Evolutionary conservation across 1,284 basidiomycete genomes (phyloP), one percentile per base, ranked within the genome.

Genomic region (Somion occarium): DNA sequence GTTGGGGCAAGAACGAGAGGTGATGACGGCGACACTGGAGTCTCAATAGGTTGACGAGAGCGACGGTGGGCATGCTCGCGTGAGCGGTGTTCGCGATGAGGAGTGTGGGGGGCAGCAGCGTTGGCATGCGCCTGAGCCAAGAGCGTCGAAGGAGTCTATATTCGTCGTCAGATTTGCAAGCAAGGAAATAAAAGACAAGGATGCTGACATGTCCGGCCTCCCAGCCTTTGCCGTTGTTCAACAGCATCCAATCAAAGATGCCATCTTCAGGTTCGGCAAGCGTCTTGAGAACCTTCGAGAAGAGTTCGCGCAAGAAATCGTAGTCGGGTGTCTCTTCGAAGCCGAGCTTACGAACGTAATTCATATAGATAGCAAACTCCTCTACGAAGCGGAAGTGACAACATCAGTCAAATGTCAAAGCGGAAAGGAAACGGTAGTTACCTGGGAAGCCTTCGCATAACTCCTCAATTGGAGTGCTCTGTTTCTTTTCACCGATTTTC

Each of bases 261-360:
- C 30, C 30, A 34, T 34, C 30, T 59, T 99, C 96, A 37, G 82
- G 76, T 67, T 98, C 96, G 53, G 91, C 91, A 1, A 85, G 70
- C 49, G 86, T 93, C 76, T 93, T 94, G 57, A 98, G 73, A 37
- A 97, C 87, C 68, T 98, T 98, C 45, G 85, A 77, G 68, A 99
- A 98, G 30, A 99, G 76, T 60, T 98, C 96, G 47, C 95, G 82
- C 57, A 99, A 77, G 69, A 98, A 99, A 65, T 98, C 95, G 62
- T 99, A 99, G 70, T 99, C 96, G 1, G 96, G 96, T 25, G 85
- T 85, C 74, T 98, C 93, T 68, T 97, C 93, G 66, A 97, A 98
- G 48, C 94, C 91, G 54, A 97, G 82, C 65, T 93, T 96, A 53
- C 93, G 90, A 61, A 94, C 92, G 66, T 98, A 98, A 73, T 96